Evolutionary conservation across 148 eudicot genomes (phyloP).

Genomic region (Spergularia marina): DNA sequence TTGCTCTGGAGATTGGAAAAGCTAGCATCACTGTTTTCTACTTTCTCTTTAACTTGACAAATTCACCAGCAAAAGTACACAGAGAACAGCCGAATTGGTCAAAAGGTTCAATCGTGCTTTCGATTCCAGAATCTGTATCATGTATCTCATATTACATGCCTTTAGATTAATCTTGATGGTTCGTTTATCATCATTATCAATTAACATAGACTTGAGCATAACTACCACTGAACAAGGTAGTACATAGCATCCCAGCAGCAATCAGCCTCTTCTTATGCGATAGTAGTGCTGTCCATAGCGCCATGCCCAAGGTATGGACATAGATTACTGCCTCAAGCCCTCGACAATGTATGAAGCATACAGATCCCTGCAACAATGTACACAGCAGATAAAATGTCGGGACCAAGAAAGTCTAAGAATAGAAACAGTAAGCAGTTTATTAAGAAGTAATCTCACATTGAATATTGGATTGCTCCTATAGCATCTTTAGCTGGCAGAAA

Average conservation of each 20-base stretch:
- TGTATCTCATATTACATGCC: slow-evolving; percentile 14
- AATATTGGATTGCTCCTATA: slow-evolving; percentile 66
- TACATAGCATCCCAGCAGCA: neutral
- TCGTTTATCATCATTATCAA: slow-evolving; percentile 24
- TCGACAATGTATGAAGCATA: slow-evolving; percentile 88
- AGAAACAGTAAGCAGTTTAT: neutral
- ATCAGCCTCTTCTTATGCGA: neutral
- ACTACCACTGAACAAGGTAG: neutral
- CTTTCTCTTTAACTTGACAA: too few species aligned
- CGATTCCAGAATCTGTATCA: neutral
- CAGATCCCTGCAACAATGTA: slow-evolving; percentile 60
- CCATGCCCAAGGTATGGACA: neutral
- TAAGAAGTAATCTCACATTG: too few species aligned
- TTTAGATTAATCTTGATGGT: neutral
- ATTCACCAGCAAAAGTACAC: neutral
- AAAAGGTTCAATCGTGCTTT: neutral
- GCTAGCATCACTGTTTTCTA: too few species aligned
- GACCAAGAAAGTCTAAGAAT: neutral
- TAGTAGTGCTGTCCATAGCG: neutral
- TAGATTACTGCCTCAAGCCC: slow-evolving; percentile 64
- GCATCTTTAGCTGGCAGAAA: slow-evolving; percentile 87
- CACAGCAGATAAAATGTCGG: neutral
- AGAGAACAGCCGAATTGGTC: neutral
- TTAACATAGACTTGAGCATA: neutral
- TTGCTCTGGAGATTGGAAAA: too few species aligned